These are phyloP conservation scores for Parascedosporium putredinis DNA, from an alignment of 2,329 filamentous ascomycete genomes.

Conservation along the genomic window DNA sequence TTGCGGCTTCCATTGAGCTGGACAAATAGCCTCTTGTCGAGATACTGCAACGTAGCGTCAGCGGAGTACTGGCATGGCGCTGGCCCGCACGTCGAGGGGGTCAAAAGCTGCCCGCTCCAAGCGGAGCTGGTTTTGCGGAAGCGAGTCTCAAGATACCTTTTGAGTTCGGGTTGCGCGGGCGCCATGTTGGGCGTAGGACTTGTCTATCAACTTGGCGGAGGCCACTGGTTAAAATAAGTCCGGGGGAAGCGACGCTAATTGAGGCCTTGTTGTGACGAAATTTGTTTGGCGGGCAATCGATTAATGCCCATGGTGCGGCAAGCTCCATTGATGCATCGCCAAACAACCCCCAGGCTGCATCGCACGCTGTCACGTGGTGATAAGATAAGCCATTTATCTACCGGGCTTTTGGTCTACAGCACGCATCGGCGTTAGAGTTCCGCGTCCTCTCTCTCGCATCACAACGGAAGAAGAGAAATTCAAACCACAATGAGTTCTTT, in stretches of 20 bases:
- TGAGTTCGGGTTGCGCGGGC: constrained; percentile 96
- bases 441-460: not conserved
- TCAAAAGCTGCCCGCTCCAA: no score
- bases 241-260: not conserved
- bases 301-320: no score
- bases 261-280: constrained; percentile 4
- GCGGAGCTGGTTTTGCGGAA: no score
- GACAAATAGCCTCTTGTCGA: constrained; percentile 97
- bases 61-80: no score
- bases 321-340: not conserved
- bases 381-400: constrained; percentile 27
- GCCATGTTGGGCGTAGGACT: constrained; percentile 56
- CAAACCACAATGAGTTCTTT: constrained; percentile 39
- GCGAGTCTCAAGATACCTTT: constrained; percentile 82
- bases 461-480: not conserved
- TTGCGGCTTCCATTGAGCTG: constrained; percentile 97
- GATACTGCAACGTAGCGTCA: no score
- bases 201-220: constrained; percentile 13
- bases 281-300: not conserved
- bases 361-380: constrained; percentile 33
- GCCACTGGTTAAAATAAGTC: not conserved
- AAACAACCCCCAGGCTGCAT: not conserved
- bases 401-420: not conserved
- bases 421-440: no score
- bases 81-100: no score